phyloP scores from a whole-genome alignment of 2,329 filamentous ascomycete genomes.

The Ophiostoma pallidulum region DNA sequence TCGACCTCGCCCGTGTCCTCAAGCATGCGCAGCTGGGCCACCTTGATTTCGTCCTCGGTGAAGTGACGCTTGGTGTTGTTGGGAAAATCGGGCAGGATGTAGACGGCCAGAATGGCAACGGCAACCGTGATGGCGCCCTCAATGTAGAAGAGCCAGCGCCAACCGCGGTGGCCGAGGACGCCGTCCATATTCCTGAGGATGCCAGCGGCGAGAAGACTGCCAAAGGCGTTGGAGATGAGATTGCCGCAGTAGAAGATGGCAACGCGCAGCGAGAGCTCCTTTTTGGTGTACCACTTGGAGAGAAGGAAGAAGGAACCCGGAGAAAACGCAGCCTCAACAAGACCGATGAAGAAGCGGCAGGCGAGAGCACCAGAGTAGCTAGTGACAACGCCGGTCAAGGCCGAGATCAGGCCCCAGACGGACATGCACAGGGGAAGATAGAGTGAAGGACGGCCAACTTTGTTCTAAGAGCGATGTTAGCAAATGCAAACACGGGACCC shows the following conservation, averaged over 20 bases:
- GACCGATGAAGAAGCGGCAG: slow-evolving; percentile 14
- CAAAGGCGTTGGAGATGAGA: slow-evolving; percentile 17
- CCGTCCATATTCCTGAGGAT: slow-evolving; percentile 45
- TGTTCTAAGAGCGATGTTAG: neutral
- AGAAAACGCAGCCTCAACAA: slow-evolving; percentile 7
- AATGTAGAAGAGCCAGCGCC: slow-evolving; percentile 38
- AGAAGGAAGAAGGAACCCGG: slow-evolving; percentile 10
- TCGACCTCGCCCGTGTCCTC: slow-evolving; percentile 49
- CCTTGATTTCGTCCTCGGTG: slow-evolving; percentile 43
- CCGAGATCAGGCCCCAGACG: slow-evolving; percentile 12
- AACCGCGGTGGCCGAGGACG: slow-evolving; percentile 34
- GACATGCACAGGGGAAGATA: slow-evolving; percentile 10
- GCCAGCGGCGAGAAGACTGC: slow-evolving; percentile 40
- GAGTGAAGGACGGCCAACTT: slow-evolving; percentile 11
- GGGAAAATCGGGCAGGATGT: slow-evolving; percentile 61
- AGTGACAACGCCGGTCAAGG: neutral
- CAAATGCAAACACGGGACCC: no score
- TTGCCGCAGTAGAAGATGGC: slow-evolving; percentile 11
- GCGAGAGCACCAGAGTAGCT: slow-evolving; percentile 12
- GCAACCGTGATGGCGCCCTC: slow-evolving; percentile 50
- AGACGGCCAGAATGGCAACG: slow-evolving; percentile 45
- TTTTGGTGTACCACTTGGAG: slow-evolving; percentile 11
- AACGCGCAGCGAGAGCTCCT: slow-evolving; percentile 14
- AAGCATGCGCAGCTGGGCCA: slow-evolving; percentile 44
- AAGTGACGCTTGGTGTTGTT: slow-evolving; percentile 37